Evolutionary conservation across 2,329 filamentous ascomycete species (phyloP).

Genomic region (Trichothecium sympodiale): DNA sequence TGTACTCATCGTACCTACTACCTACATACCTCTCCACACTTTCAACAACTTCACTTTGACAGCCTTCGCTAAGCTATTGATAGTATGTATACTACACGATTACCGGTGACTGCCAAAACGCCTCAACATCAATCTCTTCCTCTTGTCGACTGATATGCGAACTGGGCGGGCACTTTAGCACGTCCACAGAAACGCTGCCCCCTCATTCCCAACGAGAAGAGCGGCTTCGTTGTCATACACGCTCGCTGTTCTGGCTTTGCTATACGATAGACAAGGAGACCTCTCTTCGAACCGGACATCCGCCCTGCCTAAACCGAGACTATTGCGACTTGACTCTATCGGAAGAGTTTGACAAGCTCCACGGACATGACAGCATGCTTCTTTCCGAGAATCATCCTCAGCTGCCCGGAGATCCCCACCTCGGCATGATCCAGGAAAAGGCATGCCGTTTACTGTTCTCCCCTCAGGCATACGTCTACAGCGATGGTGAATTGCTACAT

Average conservation of each 20-base stretch:
- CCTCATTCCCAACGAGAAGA: slow-evolving; percentile 4
- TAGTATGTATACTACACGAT: slow-evolving; percentile 31
- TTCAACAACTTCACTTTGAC: too few species aligned
- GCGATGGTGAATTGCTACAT: slow-evolving; percentile 40
- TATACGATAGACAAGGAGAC: slow-evolving; percentile 47
- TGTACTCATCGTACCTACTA: too few species aligned
- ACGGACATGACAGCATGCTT: slow-evolving; percentile 13
- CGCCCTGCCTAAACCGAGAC: slow-evolving; percentile 36
- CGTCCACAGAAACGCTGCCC: not conserved
- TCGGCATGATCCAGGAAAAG: slow-evolving; percentile 40
- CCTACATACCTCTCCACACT: too few species aligned
- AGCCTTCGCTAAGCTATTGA: not conserved
- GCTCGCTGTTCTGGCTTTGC: slow-evolving; percentile 41
- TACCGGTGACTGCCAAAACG: slow-evolving; percentile 33
- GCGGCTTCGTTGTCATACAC: slow-evolving; percentile 20
- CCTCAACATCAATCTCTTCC: slow-evolving; percentile 30
- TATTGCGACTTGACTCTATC: slow-evolving; percentile 42
- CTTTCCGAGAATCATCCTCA: slow-evolving; percentile 3
- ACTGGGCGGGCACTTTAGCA: slow-evolving; percentile 31
- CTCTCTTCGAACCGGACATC: slow-evolving; percentile 39
- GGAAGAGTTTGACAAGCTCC: slow-evolving; percentile 22
- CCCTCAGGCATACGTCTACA: slow-evolving; percentile 30
- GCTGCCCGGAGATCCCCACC: slow-evolving; percentile 32
- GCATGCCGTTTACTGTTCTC: slow-evolving; percentile 38
- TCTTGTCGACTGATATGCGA: slow-evolving; percentile 36